phyloP scores from a whole-genome alignment of 306 rosid genomes.

The Corylus heterophylla region DNA sequence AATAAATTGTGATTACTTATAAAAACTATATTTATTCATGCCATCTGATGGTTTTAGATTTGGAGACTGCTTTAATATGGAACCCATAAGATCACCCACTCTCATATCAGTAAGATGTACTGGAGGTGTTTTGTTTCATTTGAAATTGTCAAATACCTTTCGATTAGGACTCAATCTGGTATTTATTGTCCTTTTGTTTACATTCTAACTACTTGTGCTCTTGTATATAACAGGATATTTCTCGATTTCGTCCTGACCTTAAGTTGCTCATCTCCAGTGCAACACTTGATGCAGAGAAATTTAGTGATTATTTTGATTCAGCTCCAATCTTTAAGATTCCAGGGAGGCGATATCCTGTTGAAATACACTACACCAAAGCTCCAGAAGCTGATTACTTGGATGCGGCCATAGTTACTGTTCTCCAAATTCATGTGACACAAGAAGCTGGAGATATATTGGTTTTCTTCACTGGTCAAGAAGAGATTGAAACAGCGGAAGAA shows the following conservation, averaged over 20 bases:
- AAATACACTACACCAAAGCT: constrained; percentile 83
- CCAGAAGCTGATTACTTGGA: constrained; percentile 98
- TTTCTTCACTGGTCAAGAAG: constrained; percentile 96
- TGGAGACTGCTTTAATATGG: constrained; percentile 20
- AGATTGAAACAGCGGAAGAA: constrained; percentile 97
- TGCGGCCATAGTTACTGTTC: constrained; percentile 91
- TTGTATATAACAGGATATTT: constrained; percentile 61
- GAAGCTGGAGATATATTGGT: constrained; percentile 87
- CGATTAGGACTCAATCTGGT: constrained; percentile 3
- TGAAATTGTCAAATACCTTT: constrained; percentile 18
- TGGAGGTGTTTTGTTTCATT: not conserved
- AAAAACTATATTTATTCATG: not conserved
- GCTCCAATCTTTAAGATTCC: constrained; percentile 97
- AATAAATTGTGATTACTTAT: no score
- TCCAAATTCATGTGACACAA: constrained; percentile 92
- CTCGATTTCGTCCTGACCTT: constrained; percentile 91
- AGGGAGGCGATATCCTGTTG: constrained; percentile 91
- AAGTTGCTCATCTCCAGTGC: constrained; percentile 95
- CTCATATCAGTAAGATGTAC: constrained; percentile 8
- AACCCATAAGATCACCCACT: constrained; percentile 14
- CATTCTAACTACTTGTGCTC: constrained; percentile 18
- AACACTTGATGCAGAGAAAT: constrained; percentile 94
- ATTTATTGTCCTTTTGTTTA: not conserved
- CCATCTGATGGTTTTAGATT: constrained; percentile 8
- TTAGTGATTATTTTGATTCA: constrained; percentile 87